Base-by-base conservation (phyloP, 352 stramenopile genomes). In the Globisporangium alternatum region DNA sequence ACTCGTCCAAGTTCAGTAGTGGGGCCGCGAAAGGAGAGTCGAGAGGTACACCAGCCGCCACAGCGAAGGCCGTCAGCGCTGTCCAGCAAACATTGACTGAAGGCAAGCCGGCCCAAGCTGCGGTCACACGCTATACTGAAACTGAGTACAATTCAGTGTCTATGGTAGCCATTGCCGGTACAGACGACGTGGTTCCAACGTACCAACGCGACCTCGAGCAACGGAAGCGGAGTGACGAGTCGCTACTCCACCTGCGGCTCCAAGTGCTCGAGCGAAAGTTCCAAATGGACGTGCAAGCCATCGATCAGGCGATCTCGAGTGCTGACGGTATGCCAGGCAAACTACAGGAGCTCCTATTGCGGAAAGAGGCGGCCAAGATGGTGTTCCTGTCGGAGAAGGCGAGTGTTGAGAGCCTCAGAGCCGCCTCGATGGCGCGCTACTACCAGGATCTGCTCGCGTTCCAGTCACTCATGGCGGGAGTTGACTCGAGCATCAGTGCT, bases 371-470 rank as follows among this genome's bases (percentile, higher is more conserved):
- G 5, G 47, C 81, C 1, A 64, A 58, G 19, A 81, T 88, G 69
- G 64, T 65, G 3, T 86, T 79, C 54, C 51, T 83, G 30, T 75
- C 75, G 0, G 79, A 89, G 47, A 78, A 79, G 53, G 78, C 77
- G 2, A 77, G 78, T 43, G 57, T 90, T 30, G 78, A 90, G 48
- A 87, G 77, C 35, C 53, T 86, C 10, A 79, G 75, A 41, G 77
- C 80, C 2, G 71, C 83, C 0, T 80, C 72, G 22, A 84, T 76
- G 30, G 76, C 78, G 13, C 73, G 76, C 13, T 91, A 86, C 57
- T 91, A 88, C 41, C 77, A 89, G 52, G 82, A 91, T 44, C 33
- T 91, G 19, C 67, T 88, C 10, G 64, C 72, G 0, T 85, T 89
- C 37, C 78, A 80, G 19, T 78, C 77, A 1, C 61, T 89, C 13